Percentiles rank a stretch among this genome's conserved stretches.
Conservation (phyloP, 805 yeast species). For the Candida xiaguanensis region DNA sequence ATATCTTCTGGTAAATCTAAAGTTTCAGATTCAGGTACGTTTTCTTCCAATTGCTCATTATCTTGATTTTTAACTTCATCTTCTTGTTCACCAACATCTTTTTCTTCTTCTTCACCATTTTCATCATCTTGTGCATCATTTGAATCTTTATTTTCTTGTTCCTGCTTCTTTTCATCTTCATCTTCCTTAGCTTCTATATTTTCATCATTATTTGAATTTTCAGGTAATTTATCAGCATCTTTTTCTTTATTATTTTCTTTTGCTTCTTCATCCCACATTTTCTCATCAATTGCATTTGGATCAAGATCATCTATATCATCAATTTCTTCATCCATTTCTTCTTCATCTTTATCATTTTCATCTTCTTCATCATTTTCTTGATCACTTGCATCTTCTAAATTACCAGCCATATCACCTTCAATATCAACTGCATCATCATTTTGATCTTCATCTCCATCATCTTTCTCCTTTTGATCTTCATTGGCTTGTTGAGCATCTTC, state of each 20-base stretch:
- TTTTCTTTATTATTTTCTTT: constrained; percentile 73
- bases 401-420: constrained; percentile 97
- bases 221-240: constrained; percentile 69
- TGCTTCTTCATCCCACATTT: constrained; percentile 96
- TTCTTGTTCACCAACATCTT: constrained; percentile 79
- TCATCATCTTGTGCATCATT: constrained; percentile 39
- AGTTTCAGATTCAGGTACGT: constrained; percentile 80
- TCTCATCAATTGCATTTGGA: constrained; percentile 93
- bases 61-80: constrained; percentile 72
- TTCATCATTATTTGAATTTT: constrained; percentile 48
- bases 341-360: constrained; percentile 48
- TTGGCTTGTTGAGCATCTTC: constrained; percentile 76
- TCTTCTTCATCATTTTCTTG: constrained; percentile 56
- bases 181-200: constrained; percentile 47
- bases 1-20: constrained; percentile 90
- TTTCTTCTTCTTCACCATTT: constrained; percentile 58
- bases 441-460: constrained; percentile 60
- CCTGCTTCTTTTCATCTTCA: constrained; percentile 29
- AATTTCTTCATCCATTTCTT: constrained; percentile 82
- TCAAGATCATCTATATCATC: constrained; percentile 88
- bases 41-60: constrained; percentile 62
- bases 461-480: constrained; percentile 64
- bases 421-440: constrained; percentile 89
- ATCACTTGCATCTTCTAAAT: constrained; percentile 73
- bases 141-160: constrained; percentile 27